Base-by-base conservation (phyloP, 805 yeast genomes). In the Yarrowia sp. region DNA sequence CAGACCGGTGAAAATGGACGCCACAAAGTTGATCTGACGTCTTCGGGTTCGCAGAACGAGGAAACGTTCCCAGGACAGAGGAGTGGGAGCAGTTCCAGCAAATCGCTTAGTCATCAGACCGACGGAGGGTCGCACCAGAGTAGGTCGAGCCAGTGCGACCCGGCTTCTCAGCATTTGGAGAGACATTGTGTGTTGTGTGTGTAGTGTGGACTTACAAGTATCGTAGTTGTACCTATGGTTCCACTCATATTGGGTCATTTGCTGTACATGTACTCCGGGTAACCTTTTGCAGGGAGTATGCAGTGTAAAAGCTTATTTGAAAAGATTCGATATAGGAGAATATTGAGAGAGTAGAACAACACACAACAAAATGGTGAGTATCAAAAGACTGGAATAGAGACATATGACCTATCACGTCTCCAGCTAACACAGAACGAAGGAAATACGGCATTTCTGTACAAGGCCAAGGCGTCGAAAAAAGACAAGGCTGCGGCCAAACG, bases 41-140 rank as follows among this genome's bases (percentile, higher is more conserved):
- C 90, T 90, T 69, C 85, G 85, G 71, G 87, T 88, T 71, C 96
- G 85, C 71, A 92, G 80, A 46, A 79, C 75, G 69, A 95, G 85
- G 74, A 90, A 95, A 52, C 90, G 87, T 44, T 84, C 82, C 99
- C 99, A 95, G 59, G 83, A 79, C 71, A 90, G 68, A 9, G 63
- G 51, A n/a, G 11, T 6, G 33, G 63, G 49, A 58, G 43, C 67
- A 63, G 40, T 56, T 30, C 48, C 61, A 54, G 43, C 61, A 12
- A 54, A 54, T 38, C 61, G 61, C 32, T 51, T 51, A 33, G 61
- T 54, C 61, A 54, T 54, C 24, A n/a, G 43, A 14, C 61, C 61
- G 4, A 54, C 46, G 9, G 46, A 3, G 61, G 61, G 61, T 11
- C 61, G 61, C 33, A 38, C 19, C 17, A 54, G 61, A 1, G 61